Evolutionary conservation across 495 filamentous ascomycete species (phyloP).

Genomic region (Xylaria bambusicola): DNA sequence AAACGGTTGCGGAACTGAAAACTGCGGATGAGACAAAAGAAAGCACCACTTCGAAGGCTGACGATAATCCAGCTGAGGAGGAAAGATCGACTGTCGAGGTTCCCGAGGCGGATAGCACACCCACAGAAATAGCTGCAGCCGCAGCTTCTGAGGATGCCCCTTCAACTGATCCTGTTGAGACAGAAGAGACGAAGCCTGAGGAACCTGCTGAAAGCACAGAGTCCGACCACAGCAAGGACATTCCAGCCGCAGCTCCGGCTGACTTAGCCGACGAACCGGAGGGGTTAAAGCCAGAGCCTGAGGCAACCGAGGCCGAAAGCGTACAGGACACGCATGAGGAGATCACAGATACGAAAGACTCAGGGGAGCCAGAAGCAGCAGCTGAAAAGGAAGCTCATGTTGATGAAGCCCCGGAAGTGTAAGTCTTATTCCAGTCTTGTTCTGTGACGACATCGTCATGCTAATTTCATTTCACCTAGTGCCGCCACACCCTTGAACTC

Average conservation of each 20-base stretch:
- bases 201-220: constrained; percentile 7
- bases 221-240: neutral
- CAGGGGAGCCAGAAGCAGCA: constrained; percentile 8
- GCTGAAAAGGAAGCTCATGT: constrained; percentile 2
- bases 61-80: neutral
- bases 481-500: neutral
- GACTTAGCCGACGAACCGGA: neutral
- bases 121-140: neutral
- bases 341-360: neutral
- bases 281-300: constrained; percentile 4
- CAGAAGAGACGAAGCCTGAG: neutral
- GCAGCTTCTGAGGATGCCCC: neutral
- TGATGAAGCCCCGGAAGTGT: constrained; percentile 11
- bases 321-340: neutral
- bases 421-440: neutral
- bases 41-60: neutral
- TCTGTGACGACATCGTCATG: neutral
- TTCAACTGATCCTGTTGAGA: neutral
- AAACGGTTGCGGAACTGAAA: constrained; percentile 17
- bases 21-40: constrained; percentile 18
- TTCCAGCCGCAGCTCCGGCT: neutral
- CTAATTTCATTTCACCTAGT: constrained; percentile 6
- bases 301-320: neutral
- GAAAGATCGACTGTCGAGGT: neutral
- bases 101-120: neutral